These are phyloP conservation scores for Cladosporium sp. DNA, from an alignment of 2,329 filamentous ascomycete genomes.

Conservation along the genomic window DNA sequence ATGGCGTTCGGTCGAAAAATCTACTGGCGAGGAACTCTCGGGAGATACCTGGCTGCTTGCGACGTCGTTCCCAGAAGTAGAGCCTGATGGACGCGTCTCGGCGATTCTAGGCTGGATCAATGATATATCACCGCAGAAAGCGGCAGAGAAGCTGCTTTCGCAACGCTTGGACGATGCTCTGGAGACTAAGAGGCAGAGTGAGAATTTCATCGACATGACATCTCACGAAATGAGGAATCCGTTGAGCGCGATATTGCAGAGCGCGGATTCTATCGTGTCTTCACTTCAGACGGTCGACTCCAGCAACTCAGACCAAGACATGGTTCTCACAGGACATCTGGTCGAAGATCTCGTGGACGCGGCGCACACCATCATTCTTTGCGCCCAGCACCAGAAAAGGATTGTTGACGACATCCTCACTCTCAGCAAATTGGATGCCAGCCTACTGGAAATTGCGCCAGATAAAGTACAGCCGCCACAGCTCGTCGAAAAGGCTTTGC, in stretches of 20 bases:
- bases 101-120: conserved; percentile 23
- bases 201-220: conserved; percentile 31
- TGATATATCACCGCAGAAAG: conserved; percentile 29
- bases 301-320: conserved; percentile 18
- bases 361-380: conserved; percentile 28
- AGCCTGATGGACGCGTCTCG: conserved; percentile 27
- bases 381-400: conserved; percentile 30
- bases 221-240: conserved; percentile 44
- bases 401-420: conserved; percentile 48
- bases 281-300: conserved; percentile 25
- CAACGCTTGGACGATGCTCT: conserved; percentile 26
- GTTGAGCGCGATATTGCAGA: conserved; percentile 39
- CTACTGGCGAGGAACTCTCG: conserved; percentile 3
- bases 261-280: conserved; percentile 37
- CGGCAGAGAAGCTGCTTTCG: conserved; percentile 28
- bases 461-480: conserved; percentile 30
- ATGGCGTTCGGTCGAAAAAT: conserved; percentile 16
- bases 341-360: conserved; percentile 20
- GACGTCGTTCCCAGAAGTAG: conserved; percentile 16
- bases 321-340: neutral
- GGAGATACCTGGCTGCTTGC: conserved; percentile 19
- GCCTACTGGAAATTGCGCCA: conserved; percentile 35
- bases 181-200: conserved; percentile 25
- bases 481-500: conserved; percentile 30
- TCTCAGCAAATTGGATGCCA: conserved; percentile 34